A percentile compares a stretch with the other conserved stretches of the same genome.
phyloP scores from a whole-genome alignment of 163 green algal species.

The Chlorella variabilis region DNA sequence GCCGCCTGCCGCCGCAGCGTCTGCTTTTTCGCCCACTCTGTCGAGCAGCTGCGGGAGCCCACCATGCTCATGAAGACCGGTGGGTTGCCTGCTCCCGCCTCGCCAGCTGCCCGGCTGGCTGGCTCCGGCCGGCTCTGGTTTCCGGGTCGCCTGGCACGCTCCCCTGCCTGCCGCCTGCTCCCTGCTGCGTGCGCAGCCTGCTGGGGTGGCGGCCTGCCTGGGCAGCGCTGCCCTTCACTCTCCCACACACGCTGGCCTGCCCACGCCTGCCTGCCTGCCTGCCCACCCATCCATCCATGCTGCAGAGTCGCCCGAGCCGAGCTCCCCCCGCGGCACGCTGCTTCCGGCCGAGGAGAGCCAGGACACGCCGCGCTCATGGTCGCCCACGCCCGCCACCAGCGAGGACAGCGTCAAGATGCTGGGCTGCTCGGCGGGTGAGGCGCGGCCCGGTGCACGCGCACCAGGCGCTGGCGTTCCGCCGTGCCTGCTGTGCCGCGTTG shows the following conservation, averaged over 20 bases:
- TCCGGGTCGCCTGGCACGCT: no score
- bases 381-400: not conserved
- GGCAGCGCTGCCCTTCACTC: not conserved
- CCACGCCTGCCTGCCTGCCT: not conserved
- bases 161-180: no score
- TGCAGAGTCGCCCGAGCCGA: not conserved
- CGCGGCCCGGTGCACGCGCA: no score
- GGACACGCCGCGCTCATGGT: slow-evolving; percentile 25
- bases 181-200: no score
- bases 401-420: slow-evolving; percentile 19
- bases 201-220: no score
- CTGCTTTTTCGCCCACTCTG: slow-evolving; percentile 88
- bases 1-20: slow-evolving; percentile 68
- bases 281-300: not conserved
- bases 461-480: no score
- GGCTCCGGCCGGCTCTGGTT: not conserved
- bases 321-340: slow-evolving; percentile 23
- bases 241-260: no score
- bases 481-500: no score
- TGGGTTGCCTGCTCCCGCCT: not conserved
- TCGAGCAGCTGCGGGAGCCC: slow-evolving; percentile 68
- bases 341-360: slow-evolving; percentile 23
- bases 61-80: slow-evolving; percentile 8
- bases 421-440: slow-evolving; percentile 1
- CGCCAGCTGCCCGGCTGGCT: not conserved